phyloP scores from a whole-genome alignment of 768 basidiomycete species.

The Rhodotorula taiwanensis region DNA sequence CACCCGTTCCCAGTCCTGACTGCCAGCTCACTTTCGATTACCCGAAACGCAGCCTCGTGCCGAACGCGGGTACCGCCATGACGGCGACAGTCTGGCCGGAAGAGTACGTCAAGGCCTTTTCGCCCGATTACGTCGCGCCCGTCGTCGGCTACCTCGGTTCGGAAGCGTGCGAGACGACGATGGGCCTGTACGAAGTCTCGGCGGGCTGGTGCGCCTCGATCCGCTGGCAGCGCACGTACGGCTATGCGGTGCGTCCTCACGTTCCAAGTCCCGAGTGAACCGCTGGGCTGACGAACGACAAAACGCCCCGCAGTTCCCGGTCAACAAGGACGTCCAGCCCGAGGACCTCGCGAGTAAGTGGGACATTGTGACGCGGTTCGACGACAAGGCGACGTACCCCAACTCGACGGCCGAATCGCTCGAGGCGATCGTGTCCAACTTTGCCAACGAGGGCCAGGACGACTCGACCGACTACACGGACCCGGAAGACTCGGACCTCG shows the following conservation, averaged over 20 bases:
- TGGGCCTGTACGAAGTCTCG: conserved; percentile 72
- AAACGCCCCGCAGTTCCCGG: conserved; percentile 55
- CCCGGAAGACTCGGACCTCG: conserved; percentile 71
- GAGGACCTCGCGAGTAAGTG: conserved; percentile 76
- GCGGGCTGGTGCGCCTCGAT: conserved; percentile 90
- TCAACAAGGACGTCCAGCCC: conserved; percentile 63
- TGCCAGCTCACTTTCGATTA: too few relatives aligned
- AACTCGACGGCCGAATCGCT: conserved; percentile 65
- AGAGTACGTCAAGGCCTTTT: conserved; percentile 43
- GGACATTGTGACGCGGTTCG: conserved; percentile 76
- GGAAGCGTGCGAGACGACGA: conserved; percentile 65
- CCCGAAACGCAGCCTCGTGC: conserved; percentile 38
- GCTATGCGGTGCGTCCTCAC: conserved; percentile 52
- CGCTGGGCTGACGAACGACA: not conserved
- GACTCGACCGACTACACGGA: conserved; percentile 49
- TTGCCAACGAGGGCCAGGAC: conserved; percentile 48
- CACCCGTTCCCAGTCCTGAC: conserved; percentile 44
- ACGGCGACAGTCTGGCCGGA: conserved; percentile 40
- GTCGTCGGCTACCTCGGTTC: conserved; percentile 84
- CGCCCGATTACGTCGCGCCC: conserved; percentile 89
- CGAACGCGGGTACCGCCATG: conserved; percentile 37
- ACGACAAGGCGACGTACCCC: conserved; percentile 77
- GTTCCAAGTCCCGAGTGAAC: not conserved
- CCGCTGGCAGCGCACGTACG: conserved; percentile 85
- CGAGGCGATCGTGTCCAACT: conserved; percentile 62